Evolutionary conservation across 164 flowering plant species (phyloP).

Genomic region (Vitis labrusca): DNA sequence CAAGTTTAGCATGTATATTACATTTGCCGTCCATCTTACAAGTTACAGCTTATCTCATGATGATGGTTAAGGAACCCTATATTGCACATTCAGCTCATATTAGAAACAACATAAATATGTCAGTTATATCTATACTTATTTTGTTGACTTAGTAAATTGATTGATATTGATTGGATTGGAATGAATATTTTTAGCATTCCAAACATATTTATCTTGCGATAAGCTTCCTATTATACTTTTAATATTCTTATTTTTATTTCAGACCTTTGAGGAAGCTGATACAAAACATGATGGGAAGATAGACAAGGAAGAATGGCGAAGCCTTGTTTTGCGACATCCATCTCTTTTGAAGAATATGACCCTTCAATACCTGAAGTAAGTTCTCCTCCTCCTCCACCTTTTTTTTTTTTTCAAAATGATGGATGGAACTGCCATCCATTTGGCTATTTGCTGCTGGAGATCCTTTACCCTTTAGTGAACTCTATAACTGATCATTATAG

Average conservation of each 20-base stretch:
- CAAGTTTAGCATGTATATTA: too few species aligned
- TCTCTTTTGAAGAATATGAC: slow-evolving; percentile 93
- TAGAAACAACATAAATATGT: background rate
- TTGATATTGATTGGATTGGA: too few species aligned
- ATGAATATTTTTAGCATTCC: background rate
- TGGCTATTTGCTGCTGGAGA: too few species aligned
- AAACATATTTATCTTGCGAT: background rate
- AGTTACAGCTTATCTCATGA: too few species aligned
- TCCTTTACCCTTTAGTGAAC: too few species aligned
- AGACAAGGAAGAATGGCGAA: slow-evolving; percentile 93
- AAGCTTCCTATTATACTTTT: background rate
- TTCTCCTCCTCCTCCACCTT: background rate
- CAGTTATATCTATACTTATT: background rate
- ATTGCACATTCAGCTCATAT: too few species aligned
- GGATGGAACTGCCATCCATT: too few species aligned
- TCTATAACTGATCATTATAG: too few species aligned
- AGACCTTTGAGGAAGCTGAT: slow-evolving; percentile 88
- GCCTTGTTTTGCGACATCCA: slow-evolving; percentile 79
- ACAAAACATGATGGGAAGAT: slow-evolving; percentile 89
- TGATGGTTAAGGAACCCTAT: too few species aligned
- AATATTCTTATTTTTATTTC: slow-evolving; percentile 11
- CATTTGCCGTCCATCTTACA: too few species aligned
- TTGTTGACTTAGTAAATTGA: background rate
- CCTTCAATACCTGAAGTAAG: slow-evolving; percentile 86
- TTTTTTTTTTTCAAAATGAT: too few species aligned